These are phyloP conservation scores for Heliamphora pulchella DNA, from an alignment of 179 eudicot genomes.

Conservation along the genomic window DNA sequence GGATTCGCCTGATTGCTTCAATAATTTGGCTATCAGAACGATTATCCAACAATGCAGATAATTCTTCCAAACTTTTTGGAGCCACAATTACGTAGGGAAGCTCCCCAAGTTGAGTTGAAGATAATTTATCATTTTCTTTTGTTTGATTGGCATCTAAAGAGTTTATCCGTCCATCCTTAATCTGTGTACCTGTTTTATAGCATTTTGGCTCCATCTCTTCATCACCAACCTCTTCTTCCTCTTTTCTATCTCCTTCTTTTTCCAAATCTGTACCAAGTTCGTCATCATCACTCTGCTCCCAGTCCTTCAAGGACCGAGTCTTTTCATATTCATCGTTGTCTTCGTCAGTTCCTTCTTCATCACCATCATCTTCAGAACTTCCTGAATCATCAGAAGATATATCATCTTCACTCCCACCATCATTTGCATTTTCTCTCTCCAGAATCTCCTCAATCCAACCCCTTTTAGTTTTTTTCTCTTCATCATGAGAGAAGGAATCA, in stretches of 20 bases:
- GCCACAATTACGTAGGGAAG: conserved; percentile 86
- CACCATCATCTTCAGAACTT: conserved; percentile 43
- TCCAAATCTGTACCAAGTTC: conserved; percentile 34
- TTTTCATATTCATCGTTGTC: conserved; percentile 32
- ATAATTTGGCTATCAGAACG: conserved; percentile 58
- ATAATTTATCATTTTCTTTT: conserved; percentile 25
- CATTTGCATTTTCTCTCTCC: conserved; percentile 34
- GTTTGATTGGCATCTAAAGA: conserved; percentile 19
- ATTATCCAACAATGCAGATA: conserved; percentile 43
- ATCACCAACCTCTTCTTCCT: conserved; percentile 21
- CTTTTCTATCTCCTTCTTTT: conserved; percentile 39
- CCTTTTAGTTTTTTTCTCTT: conserved; percentile 36
- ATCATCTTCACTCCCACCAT: conserved; percentile 37
- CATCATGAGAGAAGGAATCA: conserved; percentile 74
- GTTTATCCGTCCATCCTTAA: conserved; percentile 25
- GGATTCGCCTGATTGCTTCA: conserved; percentile 80
- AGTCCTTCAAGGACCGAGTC: conserved; percentile 50
- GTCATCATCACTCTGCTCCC: conserved; percentile 99
- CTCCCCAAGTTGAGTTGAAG: conserved; percentile 33
- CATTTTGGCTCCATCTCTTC: conserved; percentile 19
- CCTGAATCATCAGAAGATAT: conserved; percentile 41
- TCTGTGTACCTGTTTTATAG: conserved; percentile 21
- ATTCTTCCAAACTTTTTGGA: conserved; percentile 68
- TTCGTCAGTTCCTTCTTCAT: conserved; percentile 42
- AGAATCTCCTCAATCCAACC: conserved; percentile 67